Base-by-base conservation (phyloP, 148 eudicot species). In the Silene uniflora region DNA sequence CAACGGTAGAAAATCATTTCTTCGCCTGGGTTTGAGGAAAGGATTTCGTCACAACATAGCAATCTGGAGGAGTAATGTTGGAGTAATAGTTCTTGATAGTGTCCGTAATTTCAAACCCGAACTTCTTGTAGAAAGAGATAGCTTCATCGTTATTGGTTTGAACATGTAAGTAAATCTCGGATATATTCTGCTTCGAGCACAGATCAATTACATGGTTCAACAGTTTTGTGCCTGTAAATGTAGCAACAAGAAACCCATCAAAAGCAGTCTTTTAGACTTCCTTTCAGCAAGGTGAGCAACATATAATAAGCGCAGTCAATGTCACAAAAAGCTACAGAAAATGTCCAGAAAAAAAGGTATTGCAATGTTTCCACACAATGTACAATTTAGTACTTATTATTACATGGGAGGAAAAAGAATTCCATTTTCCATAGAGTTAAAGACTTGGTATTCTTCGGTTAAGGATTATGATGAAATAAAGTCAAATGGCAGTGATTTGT, bases 81-180 rank as follows among this genome's bases (percentile, higher is more conserved):
- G 85, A 81, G 82, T 90, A 93, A 66, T 93, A 93, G 79, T 93
- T 90, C 47, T 82, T 86, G 79, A 93, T 93, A 72, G 98, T 93
- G 10, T 86, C 97, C 7, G 95, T 93, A 79, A 93, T 86, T 73
- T 93, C 93, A 73, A 93, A 91, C 60, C 95, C 96, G 29, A 91
- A 93, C 81, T 93, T 93, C 90, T 87, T 90, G 84, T 93, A 93
- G 76, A 93, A 93, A 46, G 84, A 85, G 81, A 93, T 90, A 66
- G 98, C 98, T 0, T 93, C 97, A 0, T 93, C 97, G 42, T 93
- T 93, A 86, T 90, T 93, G 47, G 93, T 93, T 84, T 93, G 97
- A 82, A 93, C 97, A 60, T 93, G 98, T 90, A 93, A 85, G 89
- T 90, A 93, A 23, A 91, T 81, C 84, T 93, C 96, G 5, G 88